Base-by-base conservation (phyloP, 2,329 filamentous ascomycete species). In the Trichoderma polysporum region DNA sequence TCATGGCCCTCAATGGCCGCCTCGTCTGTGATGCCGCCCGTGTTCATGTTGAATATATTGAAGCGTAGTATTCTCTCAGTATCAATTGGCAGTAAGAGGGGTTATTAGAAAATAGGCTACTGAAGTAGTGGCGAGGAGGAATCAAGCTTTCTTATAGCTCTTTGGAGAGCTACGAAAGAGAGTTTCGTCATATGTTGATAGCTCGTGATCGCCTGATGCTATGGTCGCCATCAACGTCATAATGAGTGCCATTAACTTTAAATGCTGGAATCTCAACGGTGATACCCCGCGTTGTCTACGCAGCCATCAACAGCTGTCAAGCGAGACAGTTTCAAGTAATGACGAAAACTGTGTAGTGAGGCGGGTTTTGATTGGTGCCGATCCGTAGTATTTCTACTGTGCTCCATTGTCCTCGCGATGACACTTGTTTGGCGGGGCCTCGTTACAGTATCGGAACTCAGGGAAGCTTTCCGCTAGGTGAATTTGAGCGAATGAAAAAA, bases 1-100 rank as follows among this genome's bases (percentile, higher is more conserved):
- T 78, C 77, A 53, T 78, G 77, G 7, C 68, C 66, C 62, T 77
- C 76, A 7, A 74, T 60, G 17, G 76, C 77, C 27, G 71, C 73
- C 69, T 77, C 74, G 45, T 77, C 76, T 0, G 72, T 67, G 52
- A 76, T 71, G 22, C 74, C 74, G 15, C 65, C 50, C 2, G 35
- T 49, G 25, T 33, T 65, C 66, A 66, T 68, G n/a, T 45, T 57
- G 60, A 19, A 41, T 45, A 39, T 53, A 4, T 47, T 56, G 15
- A 5, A 35, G 39, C 15, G 3, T 22, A 19, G 5, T 45, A 22
- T 6, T 12, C 8, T 45, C 41, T 45, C 41, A 45, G 7, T 5
- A 17, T 45, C 35, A 61, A 13, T 15, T 56, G 25, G 2, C 22
- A 17, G 49, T 13, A 17, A 2, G 37, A 33, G 33, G 50, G 25